Conservation (phyloP, 495 filamentous ascomycete genomes). For the Talaromyces trachyspermus region DNA sequence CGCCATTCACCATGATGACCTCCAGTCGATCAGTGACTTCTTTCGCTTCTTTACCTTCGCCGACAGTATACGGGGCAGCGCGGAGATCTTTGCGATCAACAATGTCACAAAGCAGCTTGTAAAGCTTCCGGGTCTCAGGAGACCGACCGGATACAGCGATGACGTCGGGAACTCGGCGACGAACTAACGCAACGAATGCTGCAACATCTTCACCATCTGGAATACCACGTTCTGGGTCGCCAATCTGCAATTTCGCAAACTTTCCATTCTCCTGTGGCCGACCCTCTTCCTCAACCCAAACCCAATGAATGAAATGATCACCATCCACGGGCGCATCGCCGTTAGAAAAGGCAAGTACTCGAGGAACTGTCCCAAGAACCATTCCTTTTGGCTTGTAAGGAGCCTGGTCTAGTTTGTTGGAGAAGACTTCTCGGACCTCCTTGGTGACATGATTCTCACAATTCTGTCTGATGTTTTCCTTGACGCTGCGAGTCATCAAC, state of each 20-base stretch:
- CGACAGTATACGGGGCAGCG: constrained; percentile 65
- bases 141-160: constrained; percentile 87
- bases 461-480: constrained; percentile 82
- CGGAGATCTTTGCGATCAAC: constrained; percentile 66
- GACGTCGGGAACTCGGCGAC: constrained; percentile 77
- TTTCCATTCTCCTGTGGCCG: constrained; percentile 82
- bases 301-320: constrained; percentile 78
- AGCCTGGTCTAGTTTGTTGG: constrained; percentile 84
- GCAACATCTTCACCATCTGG: constrained; percentile 54
- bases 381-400: constrained; percentile 95
- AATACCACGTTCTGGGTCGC: constrained; percentile 59
- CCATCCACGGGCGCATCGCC: constrained; percentile 63
- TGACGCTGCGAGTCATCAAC: constrained; percentile 80
- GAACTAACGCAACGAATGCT: constrained; percentile 64
- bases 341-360: constrained; percentile 78
- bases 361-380: constrained; percentile 77
- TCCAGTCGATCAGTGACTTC: constrained; percentile 67
- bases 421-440: constrained; percentile 75
- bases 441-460: constrained; percentile 85
- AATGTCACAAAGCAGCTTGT: constrained; percentile 67
- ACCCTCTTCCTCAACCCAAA: constrained; percentile 88
- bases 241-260: constrained; percentile 64
- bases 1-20: constrained; percentile 88
- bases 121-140: constrained; percentile 75
- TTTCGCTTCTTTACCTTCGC: constrained; percentile 40